Percentiles rank a stretch among this genome's conserved stretches.
Conservation (phyloP, 2,329 filamentous ascomycete genomes). For the Stemphylium beticola region DNA sequence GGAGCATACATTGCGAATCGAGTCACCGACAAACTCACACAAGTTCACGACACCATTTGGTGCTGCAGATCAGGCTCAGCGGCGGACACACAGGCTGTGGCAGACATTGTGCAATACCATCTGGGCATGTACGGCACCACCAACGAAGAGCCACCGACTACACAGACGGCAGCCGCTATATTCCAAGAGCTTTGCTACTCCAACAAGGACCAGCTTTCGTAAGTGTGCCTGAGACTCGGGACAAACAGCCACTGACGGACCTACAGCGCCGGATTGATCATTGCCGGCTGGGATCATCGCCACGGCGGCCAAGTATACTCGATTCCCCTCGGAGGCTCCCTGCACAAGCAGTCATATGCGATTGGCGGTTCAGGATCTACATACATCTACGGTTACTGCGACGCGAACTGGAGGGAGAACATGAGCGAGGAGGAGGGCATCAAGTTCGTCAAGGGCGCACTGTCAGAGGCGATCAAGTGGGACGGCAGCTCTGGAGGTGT, state of each 20-base stretch:
- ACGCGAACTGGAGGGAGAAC: constrained; percentile 91
- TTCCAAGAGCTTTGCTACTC: constrained; percentile 98
- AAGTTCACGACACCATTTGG: constrained; percentile 99
- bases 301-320: constrained; percentile 98
- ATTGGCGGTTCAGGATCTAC: constrained; percentile 97
- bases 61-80: constrained; percentile 98
- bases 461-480: constrained; percentile 98
- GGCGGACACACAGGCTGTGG: constrained; percentile 96
- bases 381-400: constrained; percentile 99
- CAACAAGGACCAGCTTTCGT: constrained; percentile 95
- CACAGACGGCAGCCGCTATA: constrained; percentile 91
- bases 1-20: constrained; percentile 98
- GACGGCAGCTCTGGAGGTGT: constrained; percentile 98
- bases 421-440: constrained; percentile 95
- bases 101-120: constrained; percentile 97
- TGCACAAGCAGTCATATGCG: constrained; percentile 95
- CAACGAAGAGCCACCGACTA: constrained; percentile 89
- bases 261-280: constrained; percentile 88
- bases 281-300: constrained; percentile 95
- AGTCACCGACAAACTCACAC: constrained; percentile 98
- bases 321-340: constrained; percentile 92
- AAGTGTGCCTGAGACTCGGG: constrained; percentile 45
- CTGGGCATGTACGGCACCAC: constrained; percentile 89
- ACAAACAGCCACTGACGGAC: constrained; percentile 22
- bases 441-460: constrained; percentile 86